Conservation (phyloP, 257 asterid genomes). For the Penstemon davidsonii region DNA sequence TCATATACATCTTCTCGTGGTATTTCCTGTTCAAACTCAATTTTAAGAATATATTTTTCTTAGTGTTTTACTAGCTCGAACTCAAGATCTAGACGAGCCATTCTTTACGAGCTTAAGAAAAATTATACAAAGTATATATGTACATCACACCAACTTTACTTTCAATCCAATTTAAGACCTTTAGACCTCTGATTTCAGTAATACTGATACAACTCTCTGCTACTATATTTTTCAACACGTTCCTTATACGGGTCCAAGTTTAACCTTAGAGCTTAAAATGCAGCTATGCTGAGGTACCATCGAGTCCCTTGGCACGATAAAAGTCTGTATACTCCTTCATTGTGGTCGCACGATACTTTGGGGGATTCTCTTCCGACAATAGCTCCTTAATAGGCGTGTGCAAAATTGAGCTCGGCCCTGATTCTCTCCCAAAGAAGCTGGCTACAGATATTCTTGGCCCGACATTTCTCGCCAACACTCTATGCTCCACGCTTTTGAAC, state of each 20-base stretch:
- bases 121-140: too few species aligned
- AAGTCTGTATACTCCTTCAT: conserved; percentile 27
- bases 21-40: neutral
- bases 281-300: conserved; percentile 37
- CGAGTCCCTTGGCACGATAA: conserved; percentile 36
- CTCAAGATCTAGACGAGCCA: too few species aligned
- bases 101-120: too few species aligned
- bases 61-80: too few species aligned
- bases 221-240: neutral
- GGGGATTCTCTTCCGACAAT: conserved; percentile 37
- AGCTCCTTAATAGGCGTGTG: conserved; percentile 45
- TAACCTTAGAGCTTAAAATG: conserved; percentile 28
- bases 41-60: too few species aligned
- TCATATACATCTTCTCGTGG: too few species aligned
- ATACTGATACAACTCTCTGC: neutral
- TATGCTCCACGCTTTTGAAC: conserved; percentile 33
- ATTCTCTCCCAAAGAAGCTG: conserved; percentile 39
- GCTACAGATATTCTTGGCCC: conserved; percentile 51
- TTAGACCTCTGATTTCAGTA: too few species aligned
- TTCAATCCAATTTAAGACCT: too few species aligned
- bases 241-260: neutral
- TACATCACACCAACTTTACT: too few species aligned
- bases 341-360: conserved; percentile 38
- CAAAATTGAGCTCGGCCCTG: conserved; percentile 20
- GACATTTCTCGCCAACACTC: conserved; percentile 26